Evolutionary conservation across 179 eudicot species (phyloP), one percentile per base, ranked within the genome.

Genomic region (Monotropa hypopitys): DNA sequence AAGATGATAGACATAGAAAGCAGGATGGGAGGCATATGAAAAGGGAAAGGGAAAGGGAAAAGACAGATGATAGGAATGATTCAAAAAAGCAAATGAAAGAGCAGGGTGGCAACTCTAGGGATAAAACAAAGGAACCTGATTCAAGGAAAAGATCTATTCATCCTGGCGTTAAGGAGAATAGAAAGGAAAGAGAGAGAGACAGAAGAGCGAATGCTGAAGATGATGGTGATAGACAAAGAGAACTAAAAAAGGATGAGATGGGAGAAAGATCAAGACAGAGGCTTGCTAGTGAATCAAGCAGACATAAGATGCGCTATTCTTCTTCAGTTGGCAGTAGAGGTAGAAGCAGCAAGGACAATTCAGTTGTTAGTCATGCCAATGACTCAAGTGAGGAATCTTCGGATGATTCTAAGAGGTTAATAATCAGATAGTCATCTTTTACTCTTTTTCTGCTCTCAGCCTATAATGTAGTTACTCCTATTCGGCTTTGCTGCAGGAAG

Each of bases 351-450:
- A 88, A 85, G 83, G 91, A 80, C 75, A 85, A 85, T 51, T 77
- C 90, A 40, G 67, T 78, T 59, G 84, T 72, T 79, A 81, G 82
- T 70, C 73, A 72, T 79, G 86, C 91, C 10, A 83, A 77, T 80
- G 80, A 79, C 78, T 90, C 97, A 45, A 87, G 86, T 82, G 91
- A 87, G 78, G 93, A 88, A 26, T 85, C 87, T 4, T 87, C 92
- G 1, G 89, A 87, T 76, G 91, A 87, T 76, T 87, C 95, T 42
- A 87, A 78, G 88, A 95, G 99, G 99, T 94, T 72, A 75, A 65
- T 80, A 70, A 40, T 68, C 71, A 68, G 63, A 30, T 72, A 28
- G 74, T 74, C 30, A 46, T 18, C 23, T 72, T 2, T 75, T 43
- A 8, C n/a, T 12, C 7, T 50, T 73, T 40, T 32, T 45, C 18